Percentiles rank a stretch among this genome's conserved stretches.
phyloP scores from a whole-genome alignment of 176 grass and related monocot genomes.

The Hyparrhenia diplandra region DNA sequence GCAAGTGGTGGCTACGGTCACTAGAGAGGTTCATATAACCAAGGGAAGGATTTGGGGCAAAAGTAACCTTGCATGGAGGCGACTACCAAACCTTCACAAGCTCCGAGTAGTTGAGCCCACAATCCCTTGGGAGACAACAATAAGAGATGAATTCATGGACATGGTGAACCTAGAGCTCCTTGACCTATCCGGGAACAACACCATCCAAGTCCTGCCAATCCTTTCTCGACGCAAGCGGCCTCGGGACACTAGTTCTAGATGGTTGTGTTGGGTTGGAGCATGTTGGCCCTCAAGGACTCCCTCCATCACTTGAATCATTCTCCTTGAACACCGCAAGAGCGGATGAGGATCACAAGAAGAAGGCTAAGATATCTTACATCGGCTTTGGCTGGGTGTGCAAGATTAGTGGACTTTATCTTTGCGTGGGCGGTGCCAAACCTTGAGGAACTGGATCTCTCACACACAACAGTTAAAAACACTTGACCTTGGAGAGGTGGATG shows the following conservation, averaged over 20 bases:
- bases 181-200: too few species aligned
- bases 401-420: not conserved
- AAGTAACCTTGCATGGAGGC: not conserved
- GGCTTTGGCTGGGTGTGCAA: not conserved
- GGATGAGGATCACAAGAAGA: not conserved
- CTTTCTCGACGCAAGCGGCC: too few species aligned
- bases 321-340: not conserved
- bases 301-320: not conserved
- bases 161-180: too few species aligned
- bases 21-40: constrained; percentile 22
- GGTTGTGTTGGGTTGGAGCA: too few species aligned
- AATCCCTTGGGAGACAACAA: not conserved
- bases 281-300: not conserved
- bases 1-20: not conserved
- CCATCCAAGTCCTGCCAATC: too few species aligned
- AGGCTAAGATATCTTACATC: not conserved
- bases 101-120: not conserved
- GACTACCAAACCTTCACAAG: not conserved
- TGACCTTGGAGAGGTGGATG: not conserved
- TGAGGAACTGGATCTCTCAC: not conserved
- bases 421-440: not conserved
- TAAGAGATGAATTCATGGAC: too few species aligned
- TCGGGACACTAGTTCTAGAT: too few species aligned
- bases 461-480: not conserved
- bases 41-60: not conserved